A percentile compares a stretch with the other conserved stretches of the same genome.
These are phyloP conservation scores for Cyberlindnera bimundalis DNA, from an alignment of 805 yeast genomes.

Conservation along the genomic window DNA sequence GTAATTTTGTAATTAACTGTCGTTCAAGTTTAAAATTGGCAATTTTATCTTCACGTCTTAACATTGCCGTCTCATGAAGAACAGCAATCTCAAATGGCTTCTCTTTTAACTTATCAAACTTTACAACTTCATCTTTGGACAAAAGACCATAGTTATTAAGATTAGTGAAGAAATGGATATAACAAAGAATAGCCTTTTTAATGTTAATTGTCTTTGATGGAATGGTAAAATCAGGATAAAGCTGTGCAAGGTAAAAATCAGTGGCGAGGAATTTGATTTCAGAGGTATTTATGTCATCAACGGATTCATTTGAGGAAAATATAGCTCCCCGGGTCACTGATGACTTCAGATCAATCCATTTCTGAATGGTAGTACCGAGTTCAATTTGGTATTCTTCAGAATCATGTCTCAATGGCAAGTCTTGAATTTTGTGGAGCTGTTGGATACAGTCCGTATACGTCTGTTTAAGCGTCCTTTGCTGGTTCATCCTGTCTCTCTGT, in stretches of 20 bases:
- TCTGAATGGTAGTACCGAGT: constrained; percentile 36
- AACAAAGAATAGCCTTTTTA: constrained; percentile 40
- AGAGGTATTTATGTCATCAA: constrained; percentile 65
- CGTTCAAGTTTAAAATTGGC: constrained; percentile 61
- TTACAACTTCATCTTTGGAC: constrained; percentile 33
- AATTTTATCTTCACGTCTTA: constrained; percentile 67
- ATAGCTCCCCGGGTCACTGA: constrained; percentile 47
- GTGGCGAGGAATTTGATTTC: constrained; percentile 58
- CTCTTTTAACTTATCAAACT: constrained; percentile 33
- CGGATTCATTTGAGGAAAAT: constrained; percentile 67
- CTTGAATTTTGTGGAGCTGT: constrained; percentile 2
- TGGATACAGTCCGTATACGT: constrained; percentile 4
- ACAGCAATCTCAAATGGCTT: constrained; percentile 33
- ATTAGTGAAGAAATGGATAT: constrained; percentile 43
- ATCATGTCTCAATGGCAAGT: constrained; percentile 37
- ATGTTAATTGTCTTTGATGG: constrained; percentile 34
- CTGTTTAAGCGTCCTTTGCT: constrained; percentile 14
- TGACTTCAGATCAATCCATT: constrained; percentile 42
- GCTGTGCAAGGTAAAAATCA: constrained; percentile 54
- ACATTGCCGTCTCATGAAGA: constrained; percentile 35
- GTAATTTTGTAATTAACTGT: constrained; percentile 44
- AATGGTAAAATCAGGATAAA: constrained; percentile 25
- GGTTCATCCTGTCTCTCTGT: constrained; percentile 11
- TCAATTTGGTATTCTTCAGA: constrained; percentile 38
- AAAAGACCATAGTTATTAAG: constrained; percentile 45